Evolutionary conservation across 306 rosid species (phyloP), one percentile per base, ranked within the genome.

Genomic region (Medicago truncatula): DNA sequence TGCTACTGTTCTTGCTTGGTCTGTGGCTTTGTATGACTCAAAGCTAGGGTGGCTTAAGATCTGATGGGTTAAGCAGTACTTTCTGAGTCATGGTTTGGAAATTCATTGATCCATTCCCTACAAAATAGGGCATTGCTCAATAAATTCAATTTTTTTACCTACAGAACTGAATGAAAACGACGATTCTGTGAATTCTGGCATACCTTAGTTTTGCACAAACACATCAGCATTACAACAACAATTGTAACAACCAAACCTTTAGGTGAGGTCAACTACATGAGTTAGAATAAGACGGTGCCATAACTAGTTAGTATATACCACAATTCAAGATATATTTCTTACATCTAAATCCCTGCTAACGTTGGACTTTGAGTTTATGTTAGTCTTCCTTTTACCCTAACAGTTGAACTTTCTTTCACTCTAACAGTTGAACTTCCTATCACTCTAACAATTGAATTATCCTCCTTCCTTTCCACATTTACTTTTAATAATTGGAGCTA

Each of bases 31-130:
- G 56, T 68, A 23, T 83, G 70, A 53, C 40, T 11, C 39, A 14
- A 38, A 41, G 65, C 2, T 50, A 63, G 46, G 77, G 71, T 46
- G 73, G 71, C 57, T 49, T 54, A 71, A 47, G 60, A 54, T 39
- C 16, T 56, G 50, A 18, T 8, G 52, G 25, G 53, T 6, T 11
- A 31, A 6, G n/a, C 14, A 16, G 68, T 39, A 20, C 9, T 12
- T 34, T 46, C 71, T 47, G 16, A 13, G 50, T 58, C 52, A 43
- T 31, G 28, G 61, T 43, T 69, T 70, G 17, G 70, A 70, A 69
- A 6, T 40, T 61, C 10, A 20, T 16, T 61, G 50, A 63, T 66
- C 20, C 54, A 68, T 41, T 15, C 11, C 40, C 46, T 52, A 46
- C 62, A 70, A 61, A 47, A 39, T 31, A 18, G 31, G 14, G 25